Evolutionary conservation across 192 early-diverging fungal genomes (phyloP).

Genomic region (Obelidium mucronatum): DNA sequence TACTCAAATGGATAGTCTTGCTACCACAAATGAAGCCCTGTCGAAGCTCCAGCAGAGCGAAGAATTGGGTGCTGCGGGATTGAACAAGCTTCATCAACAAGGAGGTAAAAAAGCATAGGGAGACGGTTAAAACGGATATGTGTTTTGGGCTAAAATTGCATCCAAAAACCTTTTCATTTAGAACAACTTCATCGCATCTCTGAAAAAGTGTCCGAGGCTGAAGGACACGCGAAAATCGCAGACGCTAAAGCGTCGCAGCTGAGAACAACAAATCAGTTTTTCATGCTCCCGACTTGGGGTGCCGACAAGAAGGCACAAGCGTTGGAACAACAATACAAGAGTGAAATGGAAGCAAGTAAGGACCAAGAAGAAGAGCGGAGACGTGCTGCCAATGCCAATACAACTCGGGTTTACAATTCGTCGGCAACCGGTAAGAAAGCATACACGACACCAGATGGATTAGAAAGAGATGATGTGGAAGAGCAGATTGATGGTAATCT

Average conservation of each 20-base stretch:
- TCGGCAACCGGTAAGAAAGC: neutral
- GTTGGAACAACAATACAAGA: constrained; percentile 42
- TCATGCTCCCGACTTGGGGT: constrained; percentile 59
- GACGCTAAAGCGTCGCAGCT: constrained; percentile 56
- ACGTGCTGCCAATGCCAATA: neutral
- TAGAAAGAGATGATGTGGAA: constrained; percentile 57
- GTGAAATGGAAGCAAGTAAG: constrained; percentile 24
- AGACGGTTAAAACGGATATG: no score
- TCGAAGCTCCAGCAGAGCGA: constrained; percentile 49
- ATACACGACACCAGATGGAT: constrained; percentile 54
- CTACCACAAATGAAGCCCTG: constrained; percentile 50
- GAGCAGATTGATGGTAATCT: constrained; percentile 63
- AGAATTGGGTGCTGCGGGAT: constrained; percentile 28
- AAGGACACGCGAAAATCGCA: constrained; percentile 44
- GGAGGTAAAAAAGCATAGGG: constrained; percentile 36
- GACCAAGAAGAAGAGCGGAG: neutral
- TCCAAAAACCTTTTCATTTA: neutral
- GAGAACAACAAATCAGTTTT: constrained; percentile 54
- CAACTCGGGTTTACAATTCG: neutral
- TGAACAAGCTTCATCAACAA: constrained; percentile 48
- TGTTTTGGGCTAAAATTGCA: no score
- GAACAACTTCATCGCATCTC: constrained; percentile 58
- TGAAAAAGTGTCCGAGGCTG: constrained; percentile 46
- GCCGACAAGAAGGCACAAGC: constrained; percentile 42
- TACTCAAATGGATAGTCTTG: constrained; percentile 55